Conservation (phyloP, 2,329 filamentous ascomycete genomes). For the Penicillium sp. region DNA sequence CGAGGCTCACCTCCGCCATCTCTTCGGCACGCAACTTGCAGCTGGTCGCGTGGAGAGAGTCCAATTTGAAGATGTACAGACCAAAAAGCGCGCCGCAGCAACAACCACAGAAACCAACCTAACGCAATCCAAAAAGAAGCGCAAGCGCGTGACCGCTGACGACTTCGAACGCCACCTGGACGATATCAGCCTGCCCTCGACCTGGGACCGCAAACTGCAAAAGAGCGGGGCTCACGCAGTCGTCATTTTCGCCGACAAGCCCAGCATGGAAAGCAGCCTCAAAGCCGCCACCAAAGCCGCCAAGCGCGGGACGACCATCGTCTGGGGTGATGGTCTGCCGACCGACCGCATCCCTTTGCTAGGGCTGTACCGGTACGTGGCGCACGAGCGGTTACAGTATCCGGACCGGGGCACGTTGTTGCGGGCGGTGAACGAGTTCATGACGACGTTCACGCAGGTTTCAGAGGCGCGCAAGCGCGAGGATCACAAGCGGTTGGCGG, state of each 20-base stretch:
- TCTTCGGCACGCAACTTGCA: constrained; percentile 74
- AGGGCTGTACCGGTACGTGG: constrained; percentile 55
- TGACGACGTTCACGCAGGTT: constrained; percentile 69
- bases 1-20: constrained; percentile 68
- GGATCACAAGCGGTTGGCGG: constrained; percentile 65
- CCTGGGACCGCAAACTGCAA: constrained; percentile 71
- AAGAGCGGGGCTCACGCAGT: constrained; percentile 76
- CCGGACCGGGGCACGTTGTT: constrained; percentile 68
- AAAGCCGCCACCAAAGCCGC: constrained; percentile 68
- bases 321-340: constrained; percentile 65
- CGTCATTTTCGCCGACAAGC: constrained; percentile 77
- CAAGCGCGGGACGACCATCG: constrained; percentile 58
- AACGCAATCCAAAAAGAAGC: constrained; percentile 48
- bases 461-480: constrained; percentile 65
- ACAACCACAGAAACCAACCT: constrained; percentile 23
- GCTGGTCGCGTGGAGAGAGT: constrained; percentile 76
- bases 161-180: constrained; percentile 57
- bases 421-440: constrained; percentile 76
- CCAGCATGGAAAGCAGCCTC: constrained; percentile 71
- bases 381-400: constrained; percentile 69
- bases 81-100: constrained; percentile 35
- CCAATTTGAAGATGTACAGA: constrained; percentile 61
- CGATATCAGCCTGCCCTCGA: constrained; percentile 63
- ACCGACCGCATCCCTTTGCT: constrained; percentile 57
- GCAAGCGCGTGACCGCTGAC: constrained; percentile 53